Evolutionary conservation across 306 rosid genomes (phyloP).

Genomic region (Prosopis cineraria): DNA sequence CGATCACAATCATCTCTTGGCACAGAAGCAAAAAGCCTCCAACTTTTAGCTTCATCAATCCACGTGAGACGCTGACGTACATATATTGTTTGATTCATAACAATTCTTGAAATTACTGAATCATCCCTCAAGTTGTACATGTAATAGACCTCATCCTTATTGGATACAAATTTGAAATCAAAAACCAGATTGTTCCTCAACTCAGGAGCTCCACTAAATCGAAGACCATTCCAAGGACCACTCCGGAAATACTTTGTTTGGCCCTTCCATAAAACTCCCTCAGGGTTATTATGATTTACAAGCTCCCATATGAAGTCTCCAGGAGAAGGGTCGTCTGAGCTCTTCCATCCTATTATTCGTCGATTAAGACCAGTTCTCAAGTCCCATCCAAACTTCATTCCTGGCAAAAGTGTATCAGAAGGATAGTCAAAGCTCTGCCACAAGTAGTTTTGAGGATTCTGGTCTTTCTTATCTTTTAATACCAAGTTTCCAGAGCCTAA

Average conservation of each 20-base stretch:
- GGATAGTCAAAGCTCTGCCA: constrained; percentile 66
- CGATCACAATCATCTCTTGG: constrained; percentile 45
- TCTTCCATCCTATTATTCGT: constrained; percentile 36
- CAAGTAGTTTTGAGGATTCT: constrained; percentile 3
- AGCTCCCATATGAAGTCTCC: constrained; percentile 35
- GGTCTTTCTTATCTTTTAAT: constrained; percentile 31
- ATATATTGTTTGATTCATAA: constrained; percentile 4
- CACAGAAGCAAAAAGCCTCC: constrained; percentile 24
- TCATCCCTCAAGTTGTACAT: constrained; percentile 9
- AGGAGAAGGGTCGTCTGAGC: constrained; percentile 40
- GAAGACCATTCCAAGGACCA: constrained; percentile 48
- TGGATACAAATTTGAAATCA: neutral
- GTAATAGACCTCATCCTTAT: constrained; percentile 33
- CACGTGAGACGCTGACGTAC: neutral
- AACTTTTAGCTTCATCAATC: constrained; percentile 25
- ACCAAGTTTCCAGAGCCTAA: constrained; percentile 50
- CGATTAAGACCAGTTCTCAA: constrained; percentile 37
- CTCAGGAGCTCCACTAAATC: constrained; percentile 27
- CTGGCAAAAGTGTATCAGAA: constrained; percentile 45
- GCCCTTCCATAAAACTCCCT: constrained; percentile 31
- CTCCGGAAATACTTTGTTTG: neutral
- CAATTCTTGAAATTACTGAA: constrained; percentile 9
- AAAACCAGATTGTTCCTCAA: neutral
- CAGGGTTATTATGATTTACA: constrained; percentile 25
- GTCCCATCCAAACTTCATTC: constrained; percentile 53